Conservation (phyloP, 306 rosid species). For the Urtica urens region DNA sequence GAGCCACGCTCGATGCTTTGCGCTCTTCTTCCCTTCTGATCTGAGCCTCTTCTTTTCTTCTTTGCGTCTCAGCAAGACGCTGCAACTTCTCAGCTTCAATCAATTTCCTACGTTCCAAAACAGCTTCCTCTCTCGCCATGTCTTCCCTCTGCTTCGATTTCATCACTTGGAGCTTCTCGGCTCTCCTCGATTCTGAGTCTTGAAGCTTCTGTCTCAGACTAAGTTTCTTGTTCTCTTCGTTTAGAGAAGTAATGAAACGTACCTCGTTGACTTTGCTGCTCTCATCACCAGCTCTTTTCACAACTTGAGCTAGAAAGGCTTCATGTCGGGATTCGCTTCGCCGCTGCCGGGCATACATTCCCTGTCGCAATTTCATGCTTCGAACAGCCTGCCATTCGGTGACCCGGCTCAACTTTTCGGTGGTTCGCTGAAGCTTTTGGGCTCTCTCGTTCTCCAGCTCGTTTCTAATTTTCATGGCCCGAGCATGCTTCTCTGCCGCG, state of each 20-base stretch:
- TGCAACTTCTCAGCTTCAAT: constrained; percentile 96
- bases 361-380: constrained; percentile 85
- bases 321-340: constrained; percentile 94
- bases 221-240: constrained; percentile 86
- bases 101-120: constrained; percentile 78
- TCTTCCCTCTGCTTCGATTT: constrained; percentile 95
- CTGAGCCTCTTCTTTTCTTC: constrained; percentile 95
- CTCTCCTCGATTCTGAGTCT: constrained; percentile 96
- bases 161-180: constrained; percentile 91
- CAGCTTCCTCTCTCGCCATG: constrained; percentile 98
- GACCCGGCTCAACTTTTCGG: constrained; percentile 81
- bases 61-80: constrained; percentile 93
- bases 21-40: constrained; percentile 96
- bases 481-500: constrained; percentile 94
- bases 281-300: constrained; percentile 96
- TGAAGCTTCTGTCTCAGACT: constrained; percentile 90
- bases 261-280: constrained; percentile 98
- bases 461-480: constrained; percentile 88
- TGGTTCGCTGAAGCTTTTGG: constrained; percentile 86
- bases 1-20: constrained; percentile 97
- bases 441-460: constrained; percentile 93
- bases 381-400: constrained; percentile 91
- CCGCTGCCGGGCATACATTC: constrained; percentile 96
- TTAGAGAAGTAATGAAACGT: constrained; percentile 89
- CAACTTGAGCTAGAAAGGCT: constrained; percentile 96